phyloP scores from a whole-genome alignment of 495 filamentous ascomycete genomes.

The Halenospora varia region DNA sequence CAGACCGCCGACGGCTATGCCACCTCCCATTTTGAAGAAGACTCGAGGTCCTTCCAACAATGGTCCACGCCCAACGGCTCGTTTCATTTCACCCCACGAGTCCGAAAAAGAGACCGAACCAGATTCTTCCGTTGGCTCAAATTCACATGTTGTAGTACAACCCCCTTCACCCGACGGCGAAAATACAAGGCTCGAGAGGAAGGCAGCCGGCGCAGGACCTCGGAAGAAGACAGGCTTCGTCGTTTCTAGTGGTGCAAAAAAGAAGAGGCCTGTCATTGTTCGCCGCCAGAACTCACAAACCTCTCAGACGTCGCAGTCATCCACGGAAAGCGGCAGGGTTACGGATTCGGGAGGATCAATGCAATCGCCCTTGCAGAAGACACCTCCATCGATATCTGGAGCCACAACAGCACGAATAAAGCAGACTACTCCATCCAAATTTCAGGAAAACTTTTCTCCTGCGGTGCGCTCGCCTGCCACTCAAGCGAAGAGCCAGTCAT shows the following conservation, averaged over 20 bases:
- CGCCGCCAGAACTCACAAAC: slow-evolving; percentile 22
- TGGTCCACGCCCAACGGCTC: slow-evolving; percentile 46
- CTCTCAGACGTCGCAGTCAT: slow-evolving; percentile 23
- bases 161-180: slow-evolving; percentile 19
- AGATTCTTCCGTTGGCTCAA: slow-evolving; percentile 8
- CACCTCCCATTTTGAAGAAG: slow-evolving; percentile 51
- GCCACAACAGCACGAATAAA: neutral
- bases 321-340: slow-evolving; percentile 7
- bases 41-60: slow-evolving; percentile 44
- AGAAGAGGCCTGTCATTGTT: slow-evolving; percentile 21
- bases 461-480: neutral
- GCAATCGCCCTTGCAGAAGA: slow-evolving; percentile 14
- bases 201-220: neutral
- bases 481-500: slow-evolving; percentile 1
- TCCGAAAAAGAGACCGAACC: slow-evolving; percentile 33
- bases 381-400: slow-evolving; percentile 4
- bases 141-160: slow-evolving; percentile 23
- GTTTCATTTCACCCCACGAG: slow-evolving; percentile 44
- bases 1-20: slow-evolving; percentile 16
- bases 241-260: slow-evolving; percentile 10
- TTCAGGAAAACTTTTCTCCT: slow-evolving; percentile 24
- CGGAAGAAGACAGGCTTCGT: slow-evolving; percentile 16
- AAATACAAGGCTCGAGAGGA: slow-evolving; percentile 11
- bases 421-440: slow-evolving; percentile 8
- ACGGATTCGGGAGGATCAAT: neutral